A percentile compares a stretch with the other conserved stretches of the same genome.
Evolutionary conservation across 2,329 filamentous ascomycete genomes (phyloP).

Genomic region (Apiospora rasikravindrae): DNA sequence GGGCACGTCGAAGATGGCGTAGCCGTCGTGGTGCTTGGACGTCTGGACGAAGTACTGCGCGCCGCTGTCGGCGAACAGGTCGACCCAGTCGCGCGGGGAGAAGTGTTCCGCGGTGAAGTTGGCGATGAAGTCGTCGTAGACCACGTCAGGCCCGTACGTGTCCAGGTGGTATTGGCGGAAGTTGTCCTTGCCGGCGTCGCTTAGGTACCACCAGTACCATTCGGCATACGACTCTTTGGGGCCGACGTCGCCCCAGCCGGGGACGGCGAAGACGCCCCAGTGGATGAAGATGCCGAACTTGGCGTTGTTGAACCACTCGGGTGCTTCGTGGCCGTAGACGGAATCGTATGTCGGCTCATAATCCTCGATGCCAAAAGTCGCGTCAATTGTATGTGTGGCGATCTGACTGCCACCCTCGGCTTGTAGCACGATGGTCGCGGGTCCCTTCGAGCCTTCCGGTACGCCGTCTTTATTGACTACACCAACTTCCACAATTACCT

Average conservation of each 20-base stretch:
- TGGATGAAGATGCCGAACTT: slow-evolving; percentile 68
- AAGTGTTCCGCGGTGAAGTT: slow-evolving; percentile 57
- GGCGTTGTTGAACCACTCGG: slow-evolving; percentile 47
- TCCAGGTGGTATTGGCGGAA: slow-evolving; percentile 52
- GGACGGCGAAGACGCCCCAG: slow-evolving; percentile 62
- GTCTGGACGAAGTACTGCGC: slow-evolving; percentile 53
- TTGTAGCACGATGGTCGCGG: slow-evolving; percentile 20
- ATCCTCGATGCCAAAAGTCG: slow-evolving; percentile 39
- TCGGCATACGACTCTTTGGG: slow-evolving; percentile 49
- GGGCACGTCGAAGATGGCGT: slow-evolving; percentile 49
- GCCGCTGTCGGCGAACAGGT: slow-evolving; percentile 43
- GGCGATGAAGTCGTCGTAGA: slow-evolving; percentile 61
- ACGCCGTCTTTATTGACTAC: slow-evolving; percentile 33
- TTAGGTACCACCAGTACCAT: slow-evolving; percentile 30
- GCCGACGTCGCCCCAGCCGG: slow-evolving; percentile 57
- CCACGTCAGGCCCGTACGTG: slow-evolving; percentile 55
- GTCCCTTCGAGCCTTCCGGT: slow-evolving; percentile 29
- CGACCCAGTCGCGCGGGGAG: slow-evolving; percentile 52
- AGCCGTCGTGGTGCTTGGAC: slow-evolving; percentile 55
- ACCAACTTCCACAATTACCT: slow-evolving; percentile 45
- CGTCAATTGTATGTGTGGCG: slow-evolving; percentile 39
- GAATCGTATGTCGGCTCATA: slow-evolving; percentile 44
- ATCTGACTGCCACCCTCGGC: background rate
- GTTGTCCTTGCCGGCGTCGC: background rate
- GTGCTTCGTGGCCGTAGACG: slow-evolving; percentile 35